phyloP scores from a whole-genome alignment of 2,329 filamentous ascomycete species.

The Coniella vitis region DNA sequence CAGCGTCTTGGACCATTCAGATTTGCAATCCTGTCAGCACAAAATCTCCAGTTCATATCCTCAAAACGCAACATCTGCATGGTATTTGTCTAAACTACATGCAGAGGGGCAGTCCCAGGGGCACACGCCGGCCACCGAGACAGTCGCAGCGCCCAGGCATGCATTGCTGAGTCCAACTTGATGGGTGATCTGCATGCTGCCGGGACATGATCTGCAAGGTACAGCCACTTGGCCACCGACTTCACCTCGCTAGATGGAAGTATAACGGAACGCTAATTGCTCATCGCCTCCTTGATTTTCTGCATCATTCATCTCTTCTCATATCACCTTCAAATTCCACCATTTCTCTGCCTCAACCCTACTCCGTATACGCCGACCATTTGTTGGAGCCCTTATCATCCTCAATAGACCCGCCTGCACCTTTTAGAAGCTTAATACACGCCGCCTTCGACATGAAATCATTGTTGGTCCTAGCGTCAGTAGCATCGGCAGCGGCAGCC shows the following conservation, averaged over 20 bases:
- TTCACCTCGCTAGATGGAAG: not conserved
- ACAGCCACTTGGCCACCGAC: not conserved
- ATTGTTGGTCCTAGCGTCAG: constrained; percentile 4
- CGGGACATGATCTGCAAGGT: constrained; percentile 7
- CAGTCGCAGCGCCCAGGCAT: not conserved
- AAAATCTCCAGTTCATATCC: not conserved
- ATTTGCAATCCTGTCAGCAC: too few relatives aligned
- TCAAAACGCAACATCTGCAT: too few relatives aligned
- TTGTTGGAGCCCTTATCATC: not conserved
- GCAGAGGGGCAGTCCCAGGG: too few relatives aligned
- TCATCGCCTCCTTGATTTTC: not conserved
- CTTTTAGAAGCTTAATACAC: not conserved
- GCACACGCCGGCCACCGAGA: not conserved
- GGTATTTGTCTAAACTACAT: too few relatives aligned
- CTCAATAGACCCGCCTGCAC: not conserved
- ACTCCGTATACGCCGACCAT: not conserved
- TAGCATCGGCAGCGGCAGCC: constrained; percentile 12
- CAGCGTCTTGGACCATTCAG: not conserved
- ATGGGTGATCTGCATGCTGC: constrained; percentile 4
- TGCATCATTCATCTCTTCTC: not conserved
- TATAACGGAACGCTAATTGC: not conserved
- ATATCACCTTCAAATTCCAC: not conserved
- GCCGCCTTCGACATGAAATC: constrained; percentile 2
- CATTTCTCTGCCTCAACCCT: not conserved
- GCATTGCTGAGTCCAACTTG: constrained; percentile 1